Evolutionary conservation across 148 eudicot species (phyloP).

Genomic region (Persicaria tinctoria): DNA sequence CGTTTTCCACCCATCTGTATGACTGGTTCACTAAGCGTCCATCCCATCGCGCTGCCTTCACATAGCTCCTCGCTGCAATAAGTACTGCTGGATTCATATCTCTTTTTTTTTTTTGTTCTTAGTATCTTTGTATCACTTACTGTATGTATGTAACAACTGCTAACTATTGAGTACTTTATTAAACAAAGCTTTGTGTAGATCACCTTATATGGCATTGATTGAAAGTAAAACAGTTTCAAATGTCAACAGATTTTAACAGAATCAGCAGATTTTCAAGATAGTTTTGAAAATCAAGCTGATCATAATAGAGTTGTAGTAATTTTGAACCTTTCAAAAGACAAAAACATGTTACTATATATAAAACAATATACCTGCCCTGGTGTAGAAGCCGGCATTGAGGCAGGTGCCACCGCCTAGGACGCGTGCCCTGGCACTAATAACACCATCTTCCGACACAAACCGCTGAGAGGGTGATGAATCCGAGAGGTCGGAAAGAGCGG

Average conservation of each 20-base stretch:
- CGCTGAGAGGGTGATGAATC: slow-evolving; percentile 72
- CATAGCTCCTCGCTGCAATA: slow-evolving; percentile 17
- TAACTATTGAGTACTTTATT: too few relatives aligned
- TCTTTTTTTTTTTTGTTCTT: too few relatives aligned
- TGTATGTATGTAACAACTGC: too few relatives aligned
- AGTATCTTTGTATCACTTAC: too few relatives aligned
- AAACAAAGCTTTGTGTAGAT: too few relatives aligned
- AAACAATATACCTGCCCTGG: slow-evolving; percentile 41
- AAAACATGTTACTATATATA: background rate
- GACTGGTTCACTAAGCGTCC: slow-evolving; percentile 52
- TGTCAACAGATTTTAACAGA: too few relatives aligned
- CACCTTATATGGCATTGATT: too few relatives aligned
- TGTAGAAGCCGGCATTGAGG: slow-evolving; percentile 84
- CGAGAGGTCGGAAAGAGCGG: slow-evolving; percentile 54
- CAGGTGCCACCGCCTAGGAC: slow-evolving; percentile 86
- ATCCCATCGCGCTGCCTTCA: slow-evolving; percentile 48
- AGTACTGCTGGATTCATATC: too few relatives aligned
- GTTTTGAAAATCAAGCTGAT: too few relatives aligned
- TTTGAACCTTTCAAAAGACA: background rate
- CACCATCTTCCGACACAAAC: slow-evolving; percentile 89
- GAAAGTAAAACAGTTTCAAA: too few relatives aligned
- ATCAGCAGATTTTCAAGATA: too few relatives aligned
- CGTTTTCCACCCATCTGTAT: slow-evolving; percentile 65
- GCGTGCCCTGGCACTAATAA: slow-evolving; percentile 67
- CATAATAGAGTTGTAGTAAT: too few relatives aligned